Conservation (phyloP, 2,329 filamentous ascomycete species). For the Dactylellina parvicollis region DNA sequence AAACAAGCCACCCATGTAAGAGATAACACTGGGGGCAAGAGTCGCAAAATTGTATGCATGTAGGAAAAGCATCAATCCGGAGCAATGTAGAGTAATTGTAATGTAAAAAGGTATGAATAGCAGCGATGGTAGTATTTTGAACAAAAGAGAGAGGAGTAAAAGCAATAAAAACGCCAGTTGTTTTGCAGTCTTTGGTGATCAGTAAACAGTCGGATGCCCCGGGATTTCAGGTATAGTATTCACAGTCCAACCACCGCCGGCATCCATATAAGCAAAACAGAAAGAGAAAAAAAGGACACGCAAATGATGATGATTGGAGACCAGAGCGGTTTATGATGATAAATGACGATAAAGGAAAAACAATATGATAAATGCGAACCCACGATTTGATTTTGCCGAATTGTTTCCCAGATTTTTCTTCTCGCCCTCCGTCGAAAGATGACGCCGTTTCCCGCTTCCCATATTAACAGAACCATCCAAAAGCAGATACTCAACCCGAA, state of each 20-base stretch:
- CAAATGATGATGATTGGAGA: neutral
- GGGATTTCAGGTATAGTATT: constrained; percentile 19
- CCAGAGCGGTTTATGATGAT: neutral
- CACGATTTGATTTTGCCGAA: neutral
- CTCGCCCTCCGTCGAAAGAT: neutral
- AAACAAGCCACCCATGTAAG: no score
- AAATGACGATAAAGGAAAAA: constrained; percentile 1
- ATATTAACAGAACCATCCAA: neutral
- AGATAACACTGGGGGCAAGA: no score
- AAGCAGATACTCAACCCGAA: constrained; percentile 9
- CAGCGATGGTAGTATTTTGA: constrained; percentile 27
- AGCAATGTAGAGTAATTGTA: constrained; percentile 28
- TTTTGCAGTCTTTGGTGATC: constrained; percentile 17
- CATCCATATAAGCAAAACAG: neutral
- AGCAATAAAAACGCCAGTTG: constrained; percentile 10
- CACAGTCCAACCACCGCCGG: constrained; percentile 23
- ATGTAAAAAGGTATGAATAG: constrained; percentile 27
- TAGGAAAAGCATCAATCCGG: no score
- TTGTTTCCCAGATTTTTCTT: constrained; percentile 9
- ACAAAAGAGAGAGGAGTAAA: constrained; percentile 23
- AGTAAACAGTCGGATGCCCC: constrained; percentile 12
- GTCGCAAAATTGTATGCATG: no score
- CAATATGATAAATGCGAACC: constrained; percentile 2
- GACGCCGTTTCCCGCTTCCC: neutral
- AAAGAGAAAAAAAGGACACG: constrained; percentile 7